Evolutionary conservation across 331 rosid genomes (phyloP).

Genomic region (Rhamnella rubrinervis): DNA sequence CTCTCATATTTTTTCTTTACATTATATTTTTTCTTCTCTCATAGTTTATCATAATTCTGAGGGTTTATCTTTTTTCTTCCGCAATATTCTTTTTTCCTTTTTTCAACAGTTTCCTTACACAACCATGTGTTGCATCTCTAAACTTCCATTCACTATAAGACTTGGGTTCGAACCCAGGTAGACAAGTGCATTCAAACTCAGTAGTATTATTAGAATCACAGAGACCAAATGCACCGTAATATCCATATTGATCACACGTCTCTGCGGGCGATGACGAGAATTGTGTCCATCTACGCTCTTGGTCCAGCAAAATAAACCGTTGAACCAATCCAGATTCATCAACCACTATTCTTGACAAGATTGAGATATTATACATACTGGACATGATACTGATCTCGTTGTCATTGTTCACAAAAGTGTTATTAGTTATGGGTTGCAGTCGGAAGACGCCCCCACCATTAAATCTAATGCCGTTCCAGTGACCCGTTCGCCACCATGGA

Average conservation of each 20-base stretch:
- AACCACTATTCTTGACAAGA: not conserved
- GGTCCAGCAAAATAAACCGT: constrained; percentile 14
- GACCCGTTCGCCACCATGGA: constrained; percentile 38
- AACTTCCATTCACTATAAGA: constrained; percentile 31
- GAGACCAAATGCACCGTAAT: constrained; percentile 31
- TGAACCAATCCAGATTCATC: constrained; percentile 18
- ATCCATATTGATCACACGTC: constrained; percentile 31
- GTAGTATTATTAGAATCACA: constrained; percentile 28
- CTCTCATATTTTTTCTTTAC: too few species aligned
- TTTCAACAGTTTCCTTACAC: too few species aligned
- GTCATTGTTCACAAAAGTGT: constrained; percentile 16
- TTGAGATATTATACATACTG: not conserved
- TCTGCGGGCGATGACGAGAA: constrained; percentile 20
- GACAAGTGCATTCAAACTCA: constrained; percentile 27
- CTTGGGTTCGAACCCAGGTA: constrained; percentile 48
- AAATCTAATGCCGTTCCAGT: constrained; percentile 11
- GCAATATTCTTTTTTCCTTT: too few species aligned
- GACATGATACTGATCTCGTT: not conserved
- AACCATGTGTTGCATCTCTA: constrained; percentile 36
- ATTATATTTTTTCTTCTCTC: too few species aligned
- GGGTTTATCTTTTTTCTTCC: too few species aligned
- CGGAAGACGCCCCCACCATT: constrained; percentile 13
- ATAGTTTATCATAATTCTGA: too few species aligned
- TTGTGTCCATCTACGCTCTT: constrained; percentile 21
- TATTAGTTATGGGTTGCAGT: not conserved